Conservation (phyloP, 2,329 filamentous ascomycete species). For the Metarhizium humberi region DNA sequence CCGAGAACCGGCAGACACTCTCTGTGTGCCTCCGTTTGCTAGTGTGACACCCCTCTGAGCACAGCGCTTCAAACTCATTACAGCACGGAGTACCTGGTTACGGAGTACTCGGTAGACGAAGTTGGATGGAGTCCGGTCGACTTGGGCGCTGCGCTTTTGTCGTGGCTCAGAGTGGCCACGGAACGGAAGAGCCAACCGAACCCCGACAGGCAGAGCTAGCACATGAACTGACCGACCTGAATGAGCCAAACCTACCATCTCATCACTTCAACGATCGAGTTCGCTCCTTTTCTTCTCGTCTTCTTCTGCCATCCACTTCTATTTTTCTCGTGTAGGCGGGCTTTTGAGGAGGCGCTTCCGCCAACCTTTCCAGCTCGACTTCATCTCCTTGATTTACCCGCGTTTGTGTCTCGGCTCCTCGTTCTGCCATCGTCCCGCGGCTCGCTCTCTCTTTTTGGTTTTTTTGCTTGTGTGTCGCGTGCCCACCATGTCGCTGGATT, state of each 20-base stretch:
- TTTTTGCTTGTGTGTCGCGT: constrained; percentile 4
- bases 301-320: constrained; percentile 2
- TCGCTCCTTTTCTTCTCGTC: not conserved
- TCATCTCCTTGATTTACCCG: not conserved
- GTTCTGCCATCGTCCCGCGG: constrained; percentile 5
- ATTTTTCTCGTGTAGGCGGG: not conserved
- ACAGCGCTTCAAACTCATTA: not conserved
- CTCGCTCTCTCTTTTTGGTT: not conserved
- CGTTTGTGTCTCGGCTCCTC: not conserved
- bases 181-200: not conserved
- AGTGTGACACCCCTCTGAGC: not conserved
- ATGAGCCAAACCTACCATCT: constrained; percentile 4
- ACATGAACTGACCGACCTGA: constrained; percentile 1
- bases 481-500: constrained; percentile 55
- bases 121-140: no score
- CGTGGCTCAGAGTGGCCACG: not conserved
- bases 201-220: not conserved
- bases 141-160: not conserved
- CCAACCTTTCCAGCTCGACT: not conserved
- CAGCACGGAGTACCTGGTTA: not conserved
- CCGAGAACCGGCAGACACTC: no score
- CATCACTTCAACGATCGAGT: constrained; percentile 1
- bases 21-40: not conserved
- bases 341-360: not conserved
- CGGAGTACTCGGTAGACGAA: not conserved